Evolutionary conservation across 805 yeast genomes (phyloP), one percentile per base, ranked within the genome.

Genomic region (Barnettozyma siamensis): DNA sequence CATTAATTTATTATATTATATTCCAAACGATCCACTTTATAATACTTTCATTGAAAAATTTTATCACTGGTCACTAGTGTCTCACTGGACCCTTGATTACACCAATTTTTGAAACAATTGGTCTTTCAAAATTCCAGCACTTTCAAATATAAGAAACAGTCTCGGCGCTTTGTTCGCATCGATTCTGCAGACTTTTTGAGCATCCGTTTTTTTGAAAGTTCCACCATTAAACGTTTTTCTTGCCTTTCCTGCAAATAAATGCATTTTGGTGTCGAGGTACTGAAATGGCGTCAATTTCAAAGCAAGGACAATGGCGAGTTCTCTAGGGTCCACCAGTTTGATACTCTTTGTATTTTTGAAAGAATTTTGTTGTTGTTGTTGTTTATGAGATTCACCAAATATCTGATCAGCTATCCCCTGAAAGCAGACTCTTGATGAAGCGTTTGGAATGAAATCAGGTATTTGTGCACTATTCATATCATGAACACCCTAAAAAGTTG

Each of bases 121-220:
- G 61, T 91, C 96, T 12, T 85, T 74, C 49, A 91, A 78, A 91
- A 97, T 87, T 32, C 97, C 97, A 35, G 85, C 91, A 60, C 77
- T 78, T 61, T 91, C 95, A 58, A 78, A 93, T 18, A 96, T 88
- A 21, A 91, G 94, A 66, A 77, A 91, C 41, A 91, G 69, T 50
- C 96, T 75, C 37, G 94, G 83, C 2, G 97, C 97, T 63, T 93
- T 93, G 64, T 93, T 93, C 34, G 91, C 98, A 63, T 93, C 98
- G 50, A 93, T 89, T 49, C 95, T 78, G 62, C 98, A 91, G 6
- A 97, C 96, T 69, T 93, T 93, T 65, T 91, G 98, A 7, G 97
- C 95, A 64, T 91, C 99, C 0, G 98, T 93, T 65, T 97, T 81
- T 65, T 96, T 80, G 66, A 91, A 91, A 21, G 93, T 91, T 57